These are phyloP conservation scores for Cercospora janseana DNA, from an alignment of 2,329 filamentous ascomycete species.

Conservation along the genomic window DNA sequence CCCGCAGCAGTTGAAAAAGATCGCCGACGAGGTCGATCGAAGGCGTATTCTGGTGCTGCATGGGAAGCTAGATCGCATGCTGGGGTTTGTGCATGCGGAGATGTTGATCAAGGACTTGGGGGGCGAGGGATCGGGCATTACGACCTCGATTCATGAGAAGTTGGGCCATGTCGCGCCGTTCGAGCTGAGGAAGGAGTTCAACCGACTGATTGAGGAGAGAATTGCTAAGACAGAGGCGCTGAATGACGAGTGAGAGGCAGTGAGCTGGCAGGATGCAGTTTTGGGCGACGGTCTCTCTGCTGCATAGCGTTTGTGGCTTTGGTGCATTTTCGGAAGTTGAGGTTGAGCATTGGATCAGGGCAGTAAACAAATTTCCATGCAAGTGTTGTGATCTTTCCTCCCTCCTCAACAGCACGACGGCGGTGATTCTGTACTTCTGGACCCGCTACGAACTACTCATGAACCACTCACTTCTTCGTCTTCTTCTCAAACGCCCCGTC, in stretches of 20 bases:
- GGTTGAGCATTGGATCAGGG: too few relatives aligned
- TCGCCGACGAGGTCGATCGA: slow-evolving; percentile 68
- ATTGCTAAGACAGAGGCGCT: slow-evolving; percentile 50
- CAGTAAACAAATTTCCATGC: too few relatives aligned
- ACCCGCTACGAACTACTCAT: too few relatives aligned
- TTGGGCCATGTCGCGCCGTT: slow-evolving; percentile 73
- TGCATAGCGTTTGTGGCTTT: neutral
- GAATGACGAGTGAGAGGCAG: slow-evolving; percentile 9
- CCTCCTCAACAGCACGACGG: too few relatives aligned
- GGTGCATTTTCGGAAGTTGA: too few relatives aligned
- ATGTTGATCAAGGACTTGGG: slow-evolving; percentile 68
- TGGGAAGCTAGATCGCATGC: slow-evolving; percentile 74
- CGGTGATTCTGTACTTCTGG: too few relatives aligned
- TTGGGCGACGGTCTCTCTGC: neutral
- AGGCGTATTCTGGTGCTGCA: slow-evolving; percentile 75
- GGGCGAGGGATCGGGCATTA: slow-evolving; percentile 51
- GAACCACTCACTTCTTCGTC: slow-evolving; percentile 5
- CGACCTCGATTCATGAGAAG: slow-evolving; percentile 63
- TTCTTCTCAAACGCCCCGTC: slow-evolving; percentile 37
- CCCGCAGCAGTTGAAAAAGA: slow-evolving; percentile 59
- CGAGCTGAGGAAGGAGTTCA: slow-evolving; percentile 69
- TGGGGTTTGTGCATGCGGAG: slow-evolving; percentile 66
- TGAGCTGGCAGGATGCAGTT: neutral
- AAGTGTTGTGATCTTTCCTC: too few relatives aligned
- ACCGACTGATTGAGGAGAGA: slow-evolving; percentile 60